A percentile compares a stretch with the other conserved stretches of the same genome.
phyloP scores from a whole-genome alignment of 106 monocot species.

The Dioscorea dumetorum region DNA sequence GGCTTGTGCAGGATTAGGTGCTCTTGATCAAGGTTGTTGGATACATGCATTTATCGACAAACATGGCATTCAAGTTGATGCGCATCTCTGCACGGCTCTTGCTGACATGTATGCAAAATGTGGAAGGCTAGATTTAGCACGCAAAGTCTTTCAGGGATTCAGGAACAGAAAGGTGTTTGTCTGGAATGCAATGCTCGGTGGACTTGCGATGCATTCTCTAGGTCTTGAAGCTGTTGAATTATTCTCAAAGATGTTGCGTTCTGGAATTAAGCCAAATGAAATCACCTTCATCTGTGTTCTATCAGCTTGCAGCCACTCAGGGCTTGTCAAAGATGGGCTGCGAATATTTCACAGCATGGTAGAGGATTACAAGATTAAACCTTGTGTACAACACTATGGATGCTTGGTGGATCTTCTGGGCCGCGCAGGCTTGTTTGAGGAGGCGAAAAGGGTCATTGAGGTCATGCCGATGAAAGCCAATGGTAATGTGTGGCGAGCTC shows the following conservation, averaged over 20 bases:
- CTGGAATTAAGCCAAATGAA: slow-evolving; percentile 15
- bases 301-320: slow-evolving; percentile 27
- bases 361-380: slow-evolving; percentile 7
- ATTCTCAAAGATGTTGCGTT: slow-evolving; percentile 11
- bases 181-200: slow-evolving; percentile 31
- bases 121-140: slow-evolving; percentile 18
- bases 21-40: slow-evolving; percentile 28
- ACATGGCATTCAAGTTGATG: not conserved
- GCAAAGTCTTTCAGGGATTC: slow-evolving; percentile 9
- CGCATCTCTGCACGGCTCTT: slow-evolving; percentile 15
- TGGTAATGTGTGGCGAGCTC: slow-evolving; percentile 14
- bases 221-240: slow-evolving; percentile 13
- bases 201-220: slow-evolving; percentile 20
- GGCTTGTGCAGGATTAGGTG: slow-evolving; percentile 20
- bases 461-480: slow-evolving; percentile 17
- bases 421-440: slow-evolving; percentile 12
- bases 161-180: slow-evolving; percentile 10
- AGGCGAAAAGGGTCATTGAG: slow-evolving; percentile 14
- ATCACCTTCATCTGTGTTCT: slow-evolving; percentile 23
- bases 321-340: slow-evolving; percentile 19
- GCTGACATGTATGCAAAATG: slow-evolving; percentile 33
- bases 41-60: slow-evolving; percentile 15
- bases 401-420: slow-evolving; percentile 24
- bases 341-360: slow-evolving; percentile 7
- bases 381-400: slow-evolving; percentile 10